A percentile compares a stretch with the other conserved stretches of the same genome.
phyloP scores from a whole-genome alignment of 768 basidiomycete species.

The Postia placenta region DNA sequence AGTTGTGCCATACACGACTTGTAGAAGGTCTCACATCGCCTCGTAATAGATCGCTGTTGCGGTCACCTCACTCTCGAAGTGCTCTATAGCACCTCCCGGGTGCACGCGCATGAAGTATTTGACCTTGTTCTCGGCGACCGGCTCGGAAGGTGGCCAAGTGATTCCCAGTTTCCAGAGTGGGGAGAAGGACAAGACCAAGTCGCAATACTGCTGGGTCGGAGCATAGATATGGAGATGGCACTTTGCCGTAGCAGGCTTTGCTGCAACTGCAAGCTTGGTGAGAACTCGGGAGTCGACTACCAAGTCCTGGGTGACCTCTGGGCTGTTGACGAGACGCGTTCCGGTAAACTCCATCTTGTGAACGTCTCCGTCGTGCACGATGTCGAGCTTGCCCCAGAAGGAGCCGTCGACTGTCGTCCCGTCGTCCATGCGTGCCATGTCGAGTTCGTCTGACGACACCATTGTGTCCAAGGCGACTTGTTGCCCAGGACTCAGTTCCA shows the following conservation, averaged over 20 bases:
- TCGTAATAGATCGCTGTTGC: conserved; percentile 82
- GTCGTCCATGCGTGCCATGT: conserved; percentile 90
- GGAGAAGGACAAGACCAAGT: conserved; percentile 67
- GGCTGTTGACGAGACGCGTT: conserved; percentile 58
- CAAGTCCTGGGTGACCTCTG: conserved; percentile 61
- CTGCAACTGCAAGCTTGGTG: conserved; percentile 66
- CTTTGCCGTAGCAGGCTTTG: conserved; percentile 70
- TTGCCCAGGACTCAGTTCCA: conserved; percentile 77
- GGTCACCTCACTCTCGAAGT: conserved; percentile 78
- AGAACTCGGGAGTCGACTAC: conserved; percentile 75
- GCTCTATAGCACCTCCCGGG: conserved; percentile 81
- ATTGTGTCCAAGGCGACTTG: conserved; percentile 76
- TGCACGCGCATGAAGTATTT: conserved; percentile 82
- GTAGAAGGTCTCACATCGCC: conserved; percentile 66
- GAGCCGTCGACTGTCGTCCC: conserved; percentile 79
- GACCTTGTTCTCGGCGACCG: conserved; percentile 56
- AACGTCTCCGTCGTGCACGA: conserved; percentile 70
- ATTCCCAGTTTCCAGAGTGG: conserved; percentile 68
- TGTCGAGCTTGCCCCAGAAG: conserved; percentile 86
- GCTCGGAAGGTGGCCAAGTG: conserved; percentile 77
- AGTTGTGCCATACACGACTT: no score
- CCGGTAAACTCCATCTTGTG: conserved; percentile 83
- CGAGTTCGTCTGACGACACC: conserved; percentile 71
- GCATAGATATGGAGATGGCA: conserved; percentile 72
- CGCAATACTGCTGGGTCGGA: conserved; percentile 72